Evolutionary conservation across 495 filamentous ascomycete species (phyloP).

Genomic region (Acidomyces sp.): DNA sequence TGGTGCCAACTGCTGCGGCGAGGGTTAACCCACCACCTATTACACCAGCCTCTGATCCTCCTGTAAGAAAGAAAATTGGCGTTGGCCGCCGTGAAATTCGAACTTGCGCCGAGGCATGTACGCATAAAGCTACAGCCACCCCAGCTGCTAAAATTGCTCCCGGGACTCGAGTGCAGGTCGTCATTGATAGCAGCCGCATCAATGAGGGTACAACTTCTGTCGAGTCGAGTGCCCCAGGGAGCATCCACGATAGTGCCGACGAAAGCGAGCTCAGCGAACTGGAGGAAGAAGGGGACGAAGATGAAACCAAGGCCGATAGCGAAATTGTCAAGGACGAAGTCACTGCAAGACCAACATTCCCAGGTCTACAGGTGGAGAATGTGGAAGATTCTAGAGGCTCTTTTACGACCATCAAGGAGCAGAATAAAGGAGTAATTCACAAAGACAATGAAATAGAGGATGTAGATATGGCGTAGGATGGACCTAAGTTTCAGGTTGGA

Average conservation of each 20-base stretch:
- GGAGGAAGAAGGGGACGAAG: conserved; percentile 29
- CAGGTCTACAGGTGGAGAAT: conserved; percentile 12
- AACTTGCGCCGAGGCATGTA: conserved; percentile 46
- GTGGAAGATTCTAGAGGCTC: conserved; percentile 2
- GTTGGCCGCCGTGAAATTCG: conserved; percentile 52
- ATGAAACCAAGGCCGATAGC: not conserved
- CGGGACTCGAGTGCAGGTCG: conserved; percentile 13
- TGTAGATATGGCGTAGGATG: conserved; percentile 8
- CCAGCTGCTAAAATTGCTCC: not conserved
- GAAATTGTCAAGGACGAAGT: not conserved
- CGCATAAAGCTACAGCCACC: conserved; percentile 9
- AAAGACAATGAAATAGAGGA: conserved; percentile 16
- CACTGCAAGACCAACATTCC: conserved; percentile 12
- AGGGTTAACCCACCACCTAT: conserved; percentile 22
- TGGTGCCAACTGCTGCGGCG: not conserved
- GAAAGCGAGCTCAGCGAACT: conserved; percentile 71
- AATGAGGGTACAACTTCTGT: conserved; percentile 19
- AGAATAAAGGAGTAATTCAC: conserved; percentile 25
- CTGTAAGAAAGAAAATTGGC: conserved; percentile 38
- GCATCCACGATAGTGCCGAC: conserved; percentile 60
- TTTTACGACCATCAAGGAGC: conserved; percentile 14
- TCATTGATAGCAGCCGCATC: conserved; percentile 18
- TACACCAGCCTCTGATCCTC: conserved; percentile 23
- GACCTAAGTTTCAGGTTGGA: too few species aligned
- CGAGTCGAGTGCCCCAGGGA: conserved; percentile 40